Conservation (phyloP, 331 rosid genomes). For the Prunus yedoensis region DNA sequence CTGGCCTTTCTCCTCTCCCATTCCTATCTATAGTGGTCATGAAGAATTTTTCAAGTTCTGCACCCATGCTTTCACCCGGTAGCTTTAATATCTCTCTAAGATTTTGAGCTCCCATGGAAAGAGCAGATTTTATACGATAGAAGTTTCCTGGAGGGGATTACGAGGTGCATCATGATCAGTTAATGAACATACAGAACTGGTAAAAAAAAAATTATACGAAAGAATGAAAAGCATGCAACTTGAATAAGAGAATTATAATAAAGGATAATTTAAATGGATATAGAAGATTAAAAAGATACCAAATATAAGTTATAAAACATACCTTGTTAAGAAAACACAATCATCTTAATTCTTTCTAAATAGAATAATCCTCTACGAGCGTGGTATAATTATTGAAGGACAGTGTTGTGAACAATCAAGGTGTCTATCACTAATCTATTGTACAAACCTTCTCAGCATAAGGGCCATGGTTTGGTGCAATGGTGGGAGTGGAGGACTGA, state of each 20-base stretch:
- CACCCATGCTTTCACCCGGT: slow-evolving; percentile 53
- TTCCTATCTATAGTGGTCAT: slow-evolving; percentile 66
- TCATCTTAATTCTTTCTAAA: not conserved
- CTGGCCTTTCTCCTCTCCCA: slow-evolving; percentile 54
- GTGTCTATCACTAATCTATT: not conserved
- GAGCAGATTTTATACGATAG: slow-evolving; percentile 69
- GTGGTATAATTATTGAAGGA: not conserved
- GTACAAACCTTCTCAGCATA: not conserved
- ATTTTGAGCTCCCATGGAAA: slow-evolving; percentile 64
- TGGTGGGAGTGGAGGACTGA: not conserved
- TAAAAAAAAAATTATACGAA: not conserved
- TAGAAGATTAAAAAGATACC: not conserved
- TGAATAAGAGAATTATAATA: not conserved
- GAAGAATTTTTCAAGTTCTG: slow-evolving; percentile 59
- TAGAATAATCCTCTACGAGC: not conserved
- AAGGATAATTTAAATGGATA: not conserved
- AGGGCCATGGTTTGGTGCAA: not conserved
- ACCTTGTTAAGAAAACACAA: not conserved
- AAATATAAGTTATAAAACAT: not conserved
- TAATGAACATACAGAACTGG: not conserved
- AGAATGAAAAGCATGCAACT: not conserved
- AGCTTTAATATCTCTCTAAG: slow-evolving; percentile 60
- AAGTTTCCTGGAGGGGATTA: slow-evolving; percentile 54
- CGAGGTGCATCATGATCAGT: slow-evolving; percentile 4
- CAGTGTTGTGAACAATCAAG: not conserved